Conservation (phyloP, 768 basidiomycete genomes). For the Pleurotus platypus region DNA sequence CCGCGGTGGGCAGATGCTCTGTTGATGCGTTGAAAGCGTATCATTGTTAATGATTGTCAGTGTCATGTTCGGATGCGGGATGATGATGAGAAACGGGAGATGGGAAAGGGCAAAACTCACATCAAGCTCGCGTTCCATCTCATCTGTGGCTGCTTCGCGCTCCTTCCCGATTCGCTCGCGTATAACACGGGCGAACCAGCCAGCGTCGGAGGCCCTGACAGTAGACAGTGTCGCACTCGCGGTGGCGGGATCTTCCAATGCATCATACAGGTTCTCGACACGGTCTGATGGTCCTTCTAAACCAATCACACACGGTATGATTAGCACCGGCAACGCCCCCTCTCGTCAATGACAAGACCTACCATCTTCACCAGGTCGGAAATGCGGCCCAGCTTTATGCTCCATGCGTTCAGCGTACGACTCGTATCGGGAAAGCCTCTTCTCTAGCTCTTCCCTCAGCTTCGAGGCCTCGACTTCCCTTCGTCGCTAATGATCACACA, state of each 20-base stretch:
- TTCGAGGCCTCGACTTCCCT: conserved; percentile 57
- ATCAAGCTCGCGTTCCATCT: conserved; percentile 71
- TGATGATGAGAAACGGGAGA: neutral
- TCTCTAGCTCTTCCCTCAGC: conserved; percentile 54
- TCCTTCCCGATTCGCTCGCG: conserved; percentile 44
- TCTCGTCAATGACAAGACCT: conserved; percentile 3
- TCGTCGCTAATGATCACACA: neutral
- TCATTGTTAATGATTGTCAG: neutral
- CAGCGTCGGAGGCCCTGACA: conserved; percentile 44
- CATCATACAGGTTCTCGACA: conserved; percentile 57
- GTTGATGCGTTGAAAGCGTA: conserved; percentile 1
- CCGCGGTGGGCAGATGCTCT: conserved; percentile 68
- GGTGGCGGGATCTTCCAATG: conserved; percentile 55
- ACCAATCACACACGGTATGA: neutral
- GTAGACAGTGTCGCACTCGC: conserved; percentile 39
- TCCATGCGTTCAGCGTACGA: conserved; percentile 67
- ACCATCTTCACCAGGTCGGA: conserved; percentile 39
- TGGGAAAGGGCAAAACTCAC: conserved; percentile 34
- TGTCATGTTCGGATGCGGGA: neutral
- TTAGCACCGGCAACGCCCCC: no score
- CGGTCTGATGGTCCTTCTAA: conserved; percentile 41
- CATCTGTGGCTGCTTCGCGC: conserved; percentile 45
- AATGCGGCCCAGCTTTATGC: conserved; percentile 46
- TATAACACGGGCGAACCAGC: conserved; percentile 59
- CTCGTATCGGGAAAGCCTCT: conserved; percentile 47